Evolutionary conservation across 305 asterid genomes (phyloP).

Genomic region (Caryopteris hybrid): DNA sequence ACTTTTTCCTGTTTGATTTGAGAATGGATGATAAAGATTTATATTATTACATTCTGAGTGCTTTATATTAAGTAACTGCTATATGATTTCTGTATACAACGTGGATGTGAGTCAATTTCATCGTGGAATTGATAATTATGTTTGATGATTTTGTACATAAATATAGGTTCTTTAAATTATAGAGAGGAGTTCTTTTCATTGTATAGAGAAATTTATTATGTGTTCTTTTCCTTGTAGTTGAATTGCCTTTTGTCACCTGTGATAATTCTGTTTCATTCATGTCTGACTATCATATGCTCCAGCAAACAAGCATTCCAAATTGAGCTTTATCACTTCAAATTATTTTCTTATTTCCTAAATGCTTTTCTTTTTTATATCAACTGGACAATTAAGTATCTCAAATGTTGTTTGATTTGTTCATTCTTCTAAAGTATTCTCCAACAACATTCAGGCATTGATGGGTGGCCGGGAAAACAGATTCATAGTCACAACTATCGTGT

Average conservation of each 20-base stretch:
- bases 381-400: neutral
- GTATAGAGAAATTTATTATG: neutral
- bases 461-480: slow-evolving; percentile 93
- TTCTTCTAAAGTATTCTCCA: slow-evolving; percentile 1
- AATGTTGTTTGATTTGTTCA: neutral
- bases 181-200: neutral
- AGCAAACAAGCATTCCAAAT: no score
- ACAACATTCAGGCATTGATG: slow-evolving; percentile 59
- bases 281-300: no score
- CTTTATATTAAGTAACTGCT: no score
- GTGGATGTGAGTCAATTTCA: no score
- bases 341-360: neutral
- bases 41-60: no score
- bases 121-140: neutral
- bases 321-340: neutral
- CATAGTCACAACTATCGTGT: slow-evolving; percentile 95
- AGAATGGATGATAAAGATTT: neutral
- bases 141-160: neutral
- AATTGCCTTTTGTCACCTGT: no score
- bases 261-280: no score
- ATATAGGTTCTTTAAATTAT: neutral
- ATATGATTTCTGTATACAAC: neutral
- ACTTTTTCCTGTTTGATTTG: neutral
- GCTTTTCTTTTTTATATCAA: neutral
- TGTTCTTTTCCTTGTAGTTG: no score